Conservation (phyloP, 345 rosid genomes). For the Eucalyptus marginata region DNA sequence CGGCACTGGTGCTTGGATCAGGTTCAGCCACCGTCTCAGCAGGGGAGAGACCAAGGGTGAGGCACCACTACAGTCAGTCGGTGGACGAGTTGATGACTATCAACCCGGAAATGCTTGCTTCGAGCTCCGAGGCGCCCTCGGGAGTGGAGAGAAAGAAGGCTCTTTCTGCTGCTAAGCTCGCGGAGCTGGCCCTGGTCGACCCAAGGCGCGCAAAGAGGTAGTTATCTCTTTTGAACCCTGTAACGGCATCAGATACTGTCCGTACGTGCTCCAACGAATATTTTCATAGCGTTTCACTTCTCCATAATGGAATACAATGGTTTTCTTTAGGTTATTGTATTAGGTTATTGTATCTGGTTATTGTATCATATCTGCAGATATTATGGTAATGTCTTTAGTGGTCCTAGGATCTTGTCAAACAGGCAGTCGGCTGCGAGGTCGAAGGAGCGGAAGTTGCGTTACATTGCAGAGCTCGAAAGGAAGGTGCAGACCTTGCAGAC, state of each 20-base stretch:
- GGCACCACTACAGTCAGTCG: constrained; percentile 92
- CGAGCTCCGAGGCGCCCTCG: constrained; percentile 49
- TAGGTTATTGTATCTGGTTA: not conserved
- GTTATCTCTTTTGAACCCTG: not conserved
- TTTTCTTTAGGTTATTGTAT: not conserved
- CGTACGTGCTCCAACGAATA: not conserved
- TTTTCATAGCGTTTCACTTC: not conserved
- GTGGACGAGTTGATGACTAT: constrained; percentile 80
- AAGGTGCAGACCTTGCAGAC: constrained; percentile 79
- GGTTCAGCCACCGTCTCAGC: constrained; percentile 11
- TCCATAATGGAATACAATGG: not conserved
- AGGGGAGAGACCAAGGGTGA: constrained; percentile 66
- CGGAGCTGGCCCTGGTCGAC: constrained; percentile 93
- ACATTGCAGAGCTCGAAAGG: constrained; percentile 72
- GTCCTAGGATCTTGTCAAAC: constrained; percentile 64
- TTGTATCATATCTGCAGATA: not conserved
- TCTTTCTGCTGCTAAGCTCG: constrained; percentile 86
- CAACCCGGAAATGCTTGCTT: constrained; percentile 74
- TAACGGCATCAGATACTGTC: not conserved
- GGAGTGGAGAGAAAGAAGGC: constrained; percentile 65
- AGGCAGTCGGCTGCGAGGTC: constrained; percentile 89
- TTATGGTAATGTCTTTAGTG: not conserved
- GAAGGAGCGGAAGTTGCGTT: constrained; percentile 79
- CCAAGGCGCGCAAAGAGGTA: constrained; percentile 99
- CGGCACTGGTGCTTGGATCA: not conserved